Conservation (phyloP, 2,329 filamentous ascomycete genomes). For the Cordyceps tenuipes region DNA sequence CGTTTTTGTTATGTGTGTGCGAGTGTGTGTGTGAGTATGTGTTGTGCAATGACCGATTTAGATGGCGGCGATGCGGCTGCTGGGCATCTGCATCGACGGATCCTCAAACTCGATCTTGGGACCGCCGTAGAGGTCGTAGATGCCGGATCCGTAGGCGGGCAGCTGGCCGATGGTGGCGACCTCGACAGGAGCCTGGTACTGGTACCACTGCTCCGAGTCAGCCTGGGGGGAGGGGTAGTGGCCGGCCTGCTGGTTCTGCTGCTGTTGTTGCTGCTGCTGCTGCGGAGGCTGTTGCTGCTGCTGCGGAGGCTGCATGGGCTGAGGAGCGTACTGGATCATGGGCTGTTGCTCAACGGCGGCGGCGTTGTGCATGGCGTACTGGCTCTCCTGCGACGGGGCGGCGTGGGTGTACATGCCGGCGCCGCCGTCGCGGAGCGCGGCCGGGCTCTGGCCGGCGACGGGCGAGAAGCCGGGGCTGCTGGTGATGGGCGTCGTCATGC, state of each 20-base stretch:
- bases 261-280: constrained; percentile 32
- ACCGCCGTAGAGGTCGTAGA: constrained; percentile 43
- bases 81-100: constrained; percentile 50
- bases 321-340: constrained; percentile 37
- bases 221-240: constrained; percentile 31
- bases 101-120: constrained; percentile 52
- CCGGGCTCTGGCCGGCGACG: constrained; percentile 43
- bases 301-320: constrained; percentile 26
- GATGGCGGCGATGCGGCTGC: constrained; percentile 48
- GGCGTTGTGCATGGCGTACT: constrained; percentile 39
- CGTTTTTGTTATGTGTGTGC: too few relatives aligned
- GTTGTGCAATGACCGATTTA: constrained; percentile 22
- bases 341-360: constrained; percentile 38
- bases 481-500: constrained; percentile 42
- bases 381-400: constrained; percentile 33
- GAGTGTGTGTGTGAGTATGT: too few relatives aligned
- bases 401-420: constrained; percentile 47
- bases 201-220: constrained; percentile 46
- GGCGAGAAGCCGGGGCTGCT: constrained; percentile 54
- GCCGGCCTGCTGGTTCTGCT: constrained; percentile 18
- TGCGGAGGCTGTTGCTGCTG: constrained; percentile 18
- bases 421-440: constrained; percentile 40
- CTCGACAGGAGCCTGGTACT: constrained; percentile 50
- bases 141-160: constrained; percentile 39
- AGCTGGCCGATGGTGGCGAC: constrained; percentile 46